Percentiles rank a stretch among this genome's conserved stretches.
Conservation (phyloP, 129 eudicot species). For the Artemisia argyi region DNA sequence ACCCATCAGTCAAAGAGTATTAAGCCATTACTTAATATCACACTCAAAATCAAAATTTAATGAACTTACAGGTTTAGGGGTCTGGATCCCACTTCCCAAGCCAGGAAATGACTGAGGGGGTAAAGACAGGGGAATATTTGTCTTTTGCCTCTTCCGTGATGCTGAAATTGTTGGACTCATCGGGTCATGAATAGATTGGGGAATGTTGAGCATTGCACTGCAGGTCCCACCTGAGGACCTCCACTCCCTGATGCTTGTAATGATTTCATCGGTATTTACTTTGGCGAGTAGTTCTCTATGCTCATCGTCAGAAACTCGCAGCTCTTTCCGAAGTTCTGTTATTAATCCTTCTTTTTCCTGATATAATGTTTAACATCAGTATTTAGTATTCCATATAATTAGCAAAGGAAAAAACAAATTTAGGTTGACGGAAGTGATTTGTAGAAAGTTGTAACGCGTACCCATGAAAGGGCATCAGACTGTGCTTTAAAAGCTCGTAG, state of each 20-base stretch:
- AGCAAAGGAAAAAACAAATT: background rate
- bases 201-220: constrained; percentile 44
- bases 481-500: constrained; percentile 97
- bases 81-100: constrained; percentile 59
- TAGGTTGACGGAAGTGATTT: constrained; percentile 3
- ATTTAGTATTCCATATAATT: constrained; percentile 21
- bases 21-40: constrained; percentile 9
- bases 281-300: constrained; percentile 89
- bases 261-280: constrained; percentile 83
- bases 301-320: constrained; percentile 98
- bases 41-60: constrained; percentile 10
- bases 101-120: constrained; percentile 53
- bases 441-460: constrained; percentile 26
- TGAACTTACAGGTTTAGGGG: constrained; percentile 58
- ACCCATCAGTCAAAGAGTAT: constrained; percentile 12
- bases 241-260: constrained; percentile 93
- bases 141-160: constrained; percentile 82
- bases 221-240: constrained; percentile 74
- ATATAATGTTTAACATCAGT: constrained; percentile 7
- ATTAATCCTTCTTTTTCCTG: constrained; percentile 98
- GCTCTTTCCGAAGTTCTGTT: constrained; percentile 95
- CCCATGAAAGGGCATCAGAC: constrained; percentile 98
- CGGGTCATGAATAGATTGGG: constrained; percentile 64
- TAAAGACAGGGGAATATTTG: constrained; percentile 47
- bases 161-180: constrained; percentile 76